Conservation (phyloP, 1,284 basidiomycete genomes). For the Malassezia furfur region DNA sequence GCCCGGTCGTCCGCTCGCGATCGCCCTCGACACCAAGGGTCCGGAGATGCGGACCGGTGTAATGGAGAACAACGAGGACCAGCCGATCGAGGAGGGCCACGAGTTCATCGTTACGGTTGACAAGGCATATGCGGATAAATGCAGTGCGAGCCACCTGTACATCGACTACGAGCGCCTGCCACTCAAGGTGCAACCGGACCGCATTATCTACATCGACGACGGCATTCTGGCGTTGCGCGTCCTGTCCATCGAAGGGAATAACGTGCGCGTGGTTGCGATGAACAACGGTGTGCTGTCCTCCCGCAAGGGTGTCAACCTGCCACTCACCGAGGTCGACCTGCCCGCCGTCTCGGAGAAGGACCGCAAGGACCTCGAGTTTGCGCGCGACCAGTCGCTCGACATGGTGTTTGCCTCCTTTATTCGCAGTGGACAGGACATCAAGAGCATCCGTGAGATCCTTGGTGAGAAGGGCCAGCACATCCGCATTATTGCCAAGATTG, state of each 20-base stretch:
- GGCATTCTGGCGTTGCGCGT: slow-evolving; percentile 93
- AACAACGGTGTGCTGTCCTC: slow-evolving; percentile 91
- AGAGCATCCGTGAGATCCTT: slow-evolving; percentile 43
- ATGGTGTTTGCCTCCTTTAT: slow-evolving; percentile 57
- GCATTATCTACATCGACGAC: slow-evolving; percentile 94
- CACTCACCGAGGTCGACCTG: slow-evolving; percentile 94
- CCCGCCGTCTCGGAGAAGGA: slow-evolving; percentile 97
- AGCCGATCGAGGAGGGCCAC: slow-evolving; percentile 78
- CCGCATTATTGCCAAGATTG: slow-evolving; percentile 48
- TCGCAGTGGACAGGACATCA: slow-evolving; percentile 40
- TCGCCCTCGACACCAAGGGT: slow-evolving; percentile 98
- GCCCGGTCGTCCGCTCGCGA: slow-evolving; percentile 79
- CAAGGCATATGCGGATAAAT: slow-evolving; percentile 63
- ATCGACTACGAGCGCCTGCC: slow-evolving; percentile 67
- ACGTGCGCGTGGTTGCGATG: slow-evolving; percentile 64
- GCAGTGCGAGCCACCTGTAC: slow-evolving; percentile 65
- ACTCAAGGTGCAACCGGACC: slow-evolving; percentile 89
- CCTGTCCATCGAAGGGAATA: slow-evolving; percentile 57
- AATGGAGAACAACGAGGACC: slow-evolving; percentile 77
- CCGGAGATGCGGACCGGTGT: slow-evolving; percentile 97
- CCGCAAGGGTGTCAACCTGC: slow-evolving; percentile 98
- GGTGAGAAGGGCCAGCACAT: slow-evolving; percentile 47
- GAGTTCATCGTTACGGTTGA: slow-evolving; percentile 89
- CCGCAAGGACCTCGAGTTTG: slow-evolving; percentile 72
- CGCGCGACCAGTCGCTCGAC: slow-evolving; percentile 94